Conservation (phyloP, 768 basidiomycete genomes). For the Hypsizygus marmoreus region DNA sequence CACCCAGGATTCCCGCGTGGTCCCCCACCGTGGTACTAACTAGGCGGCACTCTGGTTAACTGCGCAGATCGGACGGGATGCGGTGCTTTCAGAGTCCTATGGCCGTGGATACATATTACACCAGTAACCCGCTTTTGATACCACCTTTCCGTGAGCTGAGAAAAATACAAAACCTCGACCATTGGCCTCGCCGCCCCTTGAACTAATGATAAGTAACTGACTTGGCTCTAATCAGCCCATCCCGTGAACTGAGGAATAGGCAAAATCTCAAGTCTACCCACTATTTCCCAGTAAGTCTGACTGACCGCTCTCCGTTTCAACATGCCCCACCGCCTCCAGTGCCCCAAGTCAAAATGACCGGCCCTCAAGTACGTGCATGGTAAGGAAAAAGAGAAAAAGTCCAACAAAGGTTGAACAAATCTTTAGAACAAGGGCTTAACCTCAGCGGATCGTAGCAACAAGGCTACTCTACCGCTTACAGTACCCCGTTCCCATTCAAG, state of each 20-base stretch:
- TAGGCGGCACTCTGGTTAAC: conserved; percentile 63
- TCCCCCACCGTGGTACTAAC: conserved; percentile 70
- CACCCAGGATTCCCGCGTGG: conserved; percentile 61
- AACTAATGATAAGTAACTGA: too few species aligned
- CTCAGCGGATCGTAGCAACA: conserved; percentile 79
- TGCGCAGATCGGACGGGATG: conserved; percentile 66
- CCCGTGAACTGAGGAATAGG: too few species aligned
- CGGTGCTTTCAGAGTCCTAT: conserved; percentile 55
- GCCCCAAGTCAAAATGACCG: conserved; percentile 24
- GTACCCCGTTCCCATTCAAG: conserved; percentile 75
- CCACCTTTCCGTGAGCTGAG: too few species aligned
- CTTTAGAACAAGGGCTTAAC: conserved; percentile 73
- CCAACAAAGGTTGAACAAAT: conserved; percentile 61
- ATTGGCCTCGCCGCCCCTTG: too few species aligned
- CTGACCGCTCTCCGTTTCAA: background rate
- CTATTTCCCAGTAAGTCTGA: too few species aligned
- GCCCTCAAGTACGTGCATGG: conserved; percentile 42
- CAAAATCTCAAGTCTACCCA: too few species aligned
- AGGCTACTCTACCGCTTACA: conserved; percentile 80
- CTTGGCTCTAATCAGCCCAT: too few species aligned
- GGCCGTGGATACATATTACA: conserved; percentile 36
- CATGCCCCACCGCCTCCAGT: conserved; percentile 1
- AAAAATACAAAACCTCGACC: too few species aligned
- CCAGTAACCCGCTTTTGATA: too few species aligned
- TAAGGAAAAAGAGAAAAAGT: conserved; percentile 43